These are phyloP conservation scores for Aspergillus ostianus DNA, from an alignment of 495 filamentous ascomycete genomes.

Conservation along the genomic window DNA sequence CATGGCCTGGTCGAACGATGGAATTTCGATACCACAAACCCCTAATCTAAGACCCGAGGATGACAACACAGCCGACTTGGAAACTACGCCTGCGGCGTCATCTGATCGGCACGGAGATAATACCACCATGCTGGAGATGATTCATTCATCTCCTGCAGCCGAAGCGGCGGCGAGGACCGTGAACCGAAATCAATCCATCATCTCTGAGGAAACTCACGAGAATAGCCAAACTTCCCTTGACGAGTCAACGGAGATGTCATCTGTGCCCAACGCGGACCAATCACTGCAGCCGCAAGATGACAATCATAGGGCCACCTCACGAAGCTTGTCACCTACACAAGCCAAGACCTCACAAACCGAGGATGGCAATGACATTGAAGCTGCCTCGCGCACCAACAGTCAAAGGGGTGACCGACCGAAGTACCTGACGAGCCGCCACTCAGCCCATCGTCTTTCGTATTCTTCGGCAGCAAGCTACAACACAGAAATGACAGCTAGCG, in stretches of 20 bases:
- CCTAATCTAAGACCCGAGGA: constrained; percentile 28
- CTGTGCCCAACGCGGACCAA: constrained; percentile 24
- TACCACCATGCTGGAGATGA: constrained; percentile 58
- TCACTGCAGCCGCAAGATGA: constrained; percentile 34
- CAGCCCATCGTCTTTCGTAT: constrained; percentile 73
- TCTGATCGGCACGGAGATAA: constrained; percentile 38
- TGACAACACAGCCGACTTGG: constrained; percentile 20
- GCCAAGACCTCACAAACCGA: constrained; percentile 35
- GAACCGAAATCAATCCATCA: constrained; percentile 25
- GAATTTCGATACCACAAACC: constrained; percentile 48
- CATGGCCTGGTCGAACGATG: constrained; percentile 18
- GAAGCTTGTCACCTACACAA: constrained; percentile 39
- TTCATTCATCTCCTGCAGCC: constrained; percentile 65
- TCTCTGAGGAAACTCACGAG: constrained; percentile 20
- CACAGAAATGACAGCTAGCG: constrained; percentile 60
- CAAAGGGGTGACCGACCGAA: constrained; percentile 58
- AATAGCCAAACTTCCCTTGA: constrained; percentile 26
- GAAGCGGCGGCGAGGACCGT: constrained; percentile 59
- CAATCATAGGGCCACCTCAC: constrained; percentile 24
- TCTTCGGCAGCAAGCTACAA: constrained; percentile 69
- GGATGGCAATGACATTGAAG: constrained; percentile 27
- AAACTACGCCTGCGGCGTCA: constrained; percentile 25
- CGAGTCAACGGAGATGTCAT: constrained; percentile 26
- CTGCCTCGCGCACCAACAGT: constrained; percentile 27
- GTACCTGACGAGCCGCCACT: constrained; percentile 69